Base-by-base conservation (phyloP, 2,329 filamentous ascomycete genomes). In the Phialophora expanda region DNA sequence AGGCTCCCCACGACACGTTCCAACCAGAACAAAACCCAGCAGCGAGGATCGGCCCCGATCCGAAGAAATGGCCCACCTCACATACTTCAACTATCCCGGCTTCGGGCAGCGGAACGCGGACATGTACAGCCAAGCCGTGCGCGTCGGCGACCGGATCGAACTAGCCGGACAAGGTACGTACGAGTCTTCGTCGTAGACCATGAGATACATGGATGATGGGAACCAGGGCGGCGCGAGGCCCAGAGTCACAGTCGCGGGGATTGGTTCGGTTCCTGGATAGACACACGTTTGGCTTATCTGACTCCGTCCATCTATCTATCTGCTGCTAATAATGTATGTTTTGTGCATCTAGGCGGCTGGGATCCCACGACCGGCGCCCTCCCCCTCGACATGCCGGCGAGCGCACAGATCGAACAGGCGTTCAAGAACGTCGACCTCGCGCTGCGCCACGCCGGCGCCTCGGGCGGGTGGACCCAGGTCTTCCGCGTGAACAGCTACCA, bases 351-450 rank as follows among this genome's bases (percentile, higher is more conserved):
- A 61, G 58, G 58, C 20, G 58, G 58, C 48, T 61, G 58, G 58
- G 28, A 61, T 28, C 48, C 58, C 11, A n/a, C 11, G 9, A 54
- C 58, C 12, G 48, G 46, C 7, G 1, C 20, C 9, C 4, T 61
- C 9, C 17, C 28, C 44, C 4, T 20, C 17, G 56, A 60, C 26
- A 41, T 1, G 1, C 17, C 17, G 4, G 32, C 75, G 0, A 8
- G 2, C 3, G 11, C 41, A n/a, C 77, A 85, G 60, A 82, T 85
- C 55, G 82, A 83, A 57, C 78, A 81, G 61, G 84, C 85, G 0
- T 89, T 89, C 70, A 74, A 72, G 3, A 89, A 88, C 63, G 82
- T 87, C 9, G 84, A 89, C 1, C 72, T 78, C 4, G 76, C 74
- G 30, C 74, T 89, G 4, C 80, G 78, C 50, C 71, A 81, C 17